Evolutionary conservation across 2,329 filamentous ascomycete genomes (phyloP).

Genomic region (Clonostachys sp.): DNA sequence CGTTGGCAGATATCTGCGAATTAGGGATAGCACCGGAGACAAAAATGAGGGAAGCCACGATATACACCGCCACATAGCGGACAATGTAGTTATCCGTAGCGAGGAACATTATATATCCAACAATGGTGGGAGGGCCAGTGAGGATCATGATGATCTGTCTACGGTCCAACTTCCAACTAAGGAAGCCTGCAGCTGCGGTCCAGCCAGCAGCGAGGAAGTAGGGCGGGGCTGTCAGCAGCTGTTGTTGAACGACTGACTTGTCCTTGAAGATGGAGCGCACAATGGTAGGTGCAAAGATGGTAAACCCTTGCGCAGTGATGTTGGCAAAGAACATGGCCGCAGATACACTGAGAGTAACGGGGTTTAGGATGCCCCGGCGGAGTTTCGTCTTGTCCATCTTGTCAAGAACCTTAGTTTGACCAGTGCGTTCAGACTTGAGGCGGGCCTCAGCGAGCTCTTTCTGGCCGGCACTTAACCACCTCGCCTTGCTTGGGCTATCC

Average conservation of each 20-base stretch:
- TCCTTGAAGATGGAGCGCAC: conserved; percentile 60
- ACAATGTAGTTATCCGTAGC: conserved; percentile 44
- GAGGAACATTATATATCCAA: conserved; percentile 68
- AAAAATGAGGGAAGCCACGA: conserved; percentile 62
- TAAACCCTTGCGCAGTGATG: conserved; percentile 20
- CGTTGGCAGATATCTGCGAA: conserved; percentile 64
- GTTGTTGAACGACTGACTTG: conserved; percentile 51
- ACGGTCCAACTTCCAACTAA: conserved; percentile 56
- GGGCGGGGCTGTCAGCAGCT: conserved; percentile 66
- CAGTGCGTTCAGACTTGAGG: conserved; percentile 22
- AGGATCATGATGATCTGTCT: conserved; percentile 57
- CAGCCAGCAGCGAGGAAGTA: conserved; percentile 67
- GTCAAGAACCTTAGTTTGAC: conserved; percentile 14
- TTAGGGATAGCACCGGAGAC: conserved; percentile 60
- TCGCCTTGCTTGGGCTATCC: conserved; percentile 24
- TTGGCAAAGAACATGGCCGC: conserved; percentile 24
- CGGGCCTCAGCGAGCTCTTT: conserved; percentile 24
- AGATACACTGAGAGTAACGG: conserved; percentile 47
- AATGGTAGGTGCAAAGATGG: conserved; percentile 27
- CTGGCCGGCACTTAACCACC: conserved; percentile 22
- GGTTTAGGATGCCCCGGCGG: conserved; percentile 27
- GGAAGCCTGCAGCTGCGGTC: conserved; percentile 54
- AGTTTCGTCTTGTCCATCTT: conserved; percentile 23
- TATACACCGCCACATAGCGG: conserved; percentile 68
- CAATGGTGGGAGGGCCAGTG: conserved; percentile 59